Conservation (phyloP, 129 eudicot genomes). For the Mikania micrantha region DNA sequence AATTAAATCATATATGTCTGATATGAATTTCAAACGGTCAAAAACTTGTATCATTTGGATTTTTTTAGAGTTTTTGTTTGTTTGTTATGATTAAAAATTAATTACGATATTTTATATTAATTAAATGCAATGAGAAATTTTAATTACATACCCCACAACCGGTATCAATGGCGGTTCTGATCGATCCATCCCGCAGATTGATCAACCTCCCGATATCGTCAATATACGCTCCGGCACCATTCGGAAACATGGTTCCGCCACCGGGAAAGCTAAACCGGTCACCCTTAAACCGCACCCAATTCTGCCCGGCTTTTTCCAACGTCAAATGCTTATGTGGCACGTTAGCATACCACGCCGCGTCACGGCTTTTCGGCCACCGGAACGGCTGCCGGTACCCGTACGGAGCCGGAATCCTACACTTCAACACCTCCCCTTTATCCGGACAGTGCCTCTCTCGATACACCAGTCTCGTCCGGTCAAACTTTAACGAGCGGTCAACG, state of each 20-base stretch:
- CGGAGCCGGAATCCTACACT: slow-evolving; percentile 92
- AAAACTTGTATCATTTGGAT: no score
- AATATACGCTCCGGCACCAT: slow-evolving; percentile 82
- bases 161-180: slow-evolving; percentile 92
- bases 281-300: slow-evolving; percentile 87
- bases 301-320: slow-evolving; percentile 89
- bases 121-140: neutral
- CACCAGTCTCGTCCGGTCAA: slow-evolving; percentile 46
- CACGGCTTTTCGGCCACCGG: slow-evolving; percentile 95
- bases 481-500: slow-evolving; percentile 59
- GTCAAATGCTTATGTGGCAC: slow-evolving; percentile 96
- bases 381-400: slow-evolving; percentile 63
- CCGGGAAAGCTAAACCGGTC: slow-evolving; percentile 95
- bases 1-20: no score
- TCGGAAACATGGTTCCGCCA: slow-evolving; percentile 97
- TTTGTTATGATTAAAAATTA: neutral
- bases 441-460: slow-evolving; percentile 93
- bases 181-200: slow-evolving; percentile 67
- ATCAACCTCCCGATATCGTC: slow-evolving; percentile 85
- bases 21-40: no score
- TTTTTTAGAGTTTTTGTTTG: no score
- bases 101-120: neutral
- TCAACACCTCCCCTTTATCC: slow-evolving; percentile 41
- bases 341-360: slow-evolving; percentile 82
- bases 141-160: slow-evolving; percentile 86